These are phyloP conservation scores for Talaromyces sp. DNA, from an alignment of 2,329 filamentous ascomycete species.

Conservation along the genomic window DNA sequence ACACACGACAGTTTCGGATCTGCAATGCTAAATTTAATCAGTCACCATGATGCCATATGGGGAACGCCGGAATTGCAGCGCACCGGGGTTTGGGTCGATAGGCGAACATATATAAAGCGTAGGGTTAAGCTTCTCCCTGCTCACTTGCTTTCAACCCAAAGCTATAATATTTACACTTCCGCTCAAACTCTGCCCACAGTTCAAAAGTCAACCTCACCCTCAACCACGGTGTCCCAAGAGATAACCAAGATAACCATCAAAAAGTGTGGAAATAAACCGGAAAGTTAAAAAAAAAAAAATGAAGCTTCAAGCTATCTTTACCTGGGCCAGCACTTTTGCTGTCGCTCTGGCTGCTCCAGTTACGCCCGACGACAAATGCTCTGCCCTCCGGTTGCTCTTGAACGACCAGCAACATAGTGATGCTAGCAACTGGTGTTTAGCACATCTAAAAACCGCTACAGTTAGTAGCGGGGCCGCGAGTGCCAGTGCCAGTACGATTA, in stretches of 20 bases:
- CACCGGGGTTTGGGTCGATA: background rate
- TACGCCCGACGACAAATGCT: background rate
- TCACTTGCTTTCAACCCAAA: background rate
- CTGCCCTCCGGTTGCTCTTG: background rate
- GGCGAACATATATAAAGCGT: background rate
- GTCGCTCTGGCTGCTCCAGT: conserved; percentile 1
- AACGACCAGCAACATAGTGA: background rate
- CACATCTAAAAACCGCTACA: background rate
- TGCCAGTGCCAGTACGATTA: background rate
- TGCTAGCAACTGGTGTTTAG: background rate
- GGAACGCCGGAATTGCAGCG: background rate
- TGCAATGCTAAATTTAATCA: background rate
- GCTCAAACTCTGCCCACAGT: background rate
- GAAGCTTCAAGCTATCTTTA: background rate
- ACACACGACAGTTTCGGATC: background rate
- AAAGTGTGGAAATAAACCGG: background rate
- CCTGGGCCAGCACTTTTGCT: background rate
- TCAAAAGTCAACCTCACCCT: background rate
- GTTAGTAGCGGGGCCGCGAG: background rate
- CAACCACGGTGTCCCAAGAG: background rate
- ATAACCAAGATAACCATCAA: background rate
- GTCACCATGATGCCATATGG: background rate
- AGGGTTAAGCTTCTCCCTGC: background rate
- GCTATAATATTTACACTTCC: background rate
- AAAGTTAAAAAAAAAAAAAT: background rate